A percentile compares a stretch with the other conserved stretches of the same genome.
These are phyloP conservation scores for Acanthamoeba royreba DNA, from an alignment of 208 protist genomes.

Conservation along the genomic window DNA sequence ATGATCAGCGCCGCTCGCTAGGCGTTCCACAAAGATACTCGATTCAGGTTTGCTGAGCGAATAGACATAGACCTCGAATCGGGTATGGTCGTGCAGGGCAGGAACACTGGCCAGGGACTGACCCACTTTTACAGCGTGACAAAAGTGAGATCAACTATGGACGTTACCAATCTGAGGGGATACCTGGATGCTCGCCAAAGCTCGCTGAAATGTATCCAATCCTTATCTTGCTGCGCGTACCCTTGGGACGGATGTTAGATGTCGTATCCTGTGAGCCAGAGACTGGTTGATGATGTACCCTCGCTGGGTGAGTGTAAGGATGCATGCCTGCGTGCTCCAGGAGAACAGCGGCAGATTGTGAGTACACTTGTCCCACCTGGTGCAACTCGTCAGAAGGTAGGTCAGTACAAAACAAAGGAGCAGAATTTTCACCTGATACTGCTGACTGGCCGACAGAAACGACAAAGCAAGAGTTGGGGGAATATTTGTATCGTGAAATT, in stretches of 20 bases:
- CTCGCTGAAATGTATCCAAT: neutral
- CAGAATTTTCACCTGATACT: no score
- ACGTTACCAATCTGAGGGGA: neutral
- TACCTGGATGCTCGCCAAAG: neutral
- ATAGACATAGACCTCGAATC: neutral
- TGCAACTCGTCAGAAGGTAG: no score
- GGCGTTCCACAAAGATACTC: neutral
- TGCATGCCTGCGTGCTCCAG: neutral
- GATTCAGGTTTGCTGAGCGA: neutral
- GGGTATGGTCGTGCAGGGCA: neutral
- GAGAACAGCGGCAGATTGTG: neutral
- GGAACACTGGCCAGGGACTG: neutral
- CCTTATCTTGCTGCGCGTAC: neutral
- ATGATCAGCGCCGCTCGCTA: neutral
- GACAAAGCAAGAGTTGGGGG: no score
- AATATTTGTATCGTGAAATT: no score
- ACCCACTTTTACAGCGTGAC: no score
- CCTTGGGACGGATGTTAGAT: no score
- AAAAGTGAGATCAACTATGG: no score
- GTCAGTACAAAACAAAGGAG: no score
- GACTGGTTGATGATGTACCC: no score
- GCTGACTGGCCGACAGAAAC: no score
- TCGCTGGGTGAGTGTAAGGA: neutral
- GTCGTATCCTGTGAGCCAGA: no score
- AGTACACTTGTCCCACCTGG: neutral